A percentile compares a stretch with the other conserved stretches of the same genome.
Conservation (phyloP, 805 yeast genomes). For the Candida silvatica region DNA sequence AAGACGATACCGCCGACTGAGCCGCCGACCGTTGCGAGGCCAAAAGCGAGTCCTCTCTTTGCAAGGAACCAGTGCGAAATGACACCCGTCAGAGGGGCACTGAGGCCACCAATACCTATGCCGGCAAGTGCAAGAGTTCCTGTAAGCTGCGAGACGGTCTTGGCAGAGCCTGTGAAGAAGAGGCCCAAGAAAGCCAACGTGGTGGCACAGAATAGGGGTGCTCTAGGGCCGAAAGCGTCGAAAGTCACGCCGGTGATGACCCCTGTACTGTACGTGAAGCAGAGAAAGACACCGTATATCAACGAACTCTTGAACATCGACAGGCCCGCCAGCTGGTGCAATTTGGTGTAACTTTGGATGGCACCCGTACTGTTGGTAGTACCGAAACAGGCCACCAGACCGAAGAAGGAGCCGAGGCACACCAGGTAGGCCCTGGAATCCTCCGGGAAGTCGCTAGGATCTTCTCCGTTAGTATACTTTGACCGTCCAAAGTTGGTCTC, state of each 20-base stretch:
- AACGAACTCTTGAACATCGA: constrained; percentile 46
- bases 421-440: constrained; percentile 45
- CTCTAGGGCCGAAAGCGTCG: constrained; percentile 32
- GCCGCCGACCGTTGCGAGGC: constrained; percentile 47
- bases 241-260: constrained; percentile 33
- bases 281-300: constrained; percentile 51
- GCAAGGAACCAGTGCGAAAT: constrained; percentile 51
- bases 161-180: constrained; percentile 31
- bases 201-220: constrained; percentile 27
- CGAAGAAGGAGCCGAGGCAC: constrained; percentile 45
- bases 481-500: no score
- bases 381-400: constrained; percentile 49
- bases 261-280: constrained; percentile 32
- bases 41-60: constrained; percentile 46
- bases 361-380: constrained; percentile 52
- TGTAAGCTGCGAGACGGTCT: constrained; percentile 34
- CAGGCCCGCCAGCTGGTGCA: constrained; percentile 37
- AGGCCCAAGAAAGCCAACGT: constrained; percentile 26
- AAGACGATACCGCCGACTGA: constrained; percentile 42
- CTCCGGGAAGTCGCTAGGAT: no score
- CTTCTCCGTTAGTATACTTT: no score
- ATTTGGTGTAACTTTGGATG: constrained; percentile 47
- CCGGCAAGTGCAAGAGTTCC: constrained; percentile 33
- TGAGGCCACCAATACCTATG: constrained; percentile 36
- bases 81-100: constrained; percentile 47